Conservation (phyloP, 495 filamentous ascomycete species). For the Neurospora tetraspora region DNA sequence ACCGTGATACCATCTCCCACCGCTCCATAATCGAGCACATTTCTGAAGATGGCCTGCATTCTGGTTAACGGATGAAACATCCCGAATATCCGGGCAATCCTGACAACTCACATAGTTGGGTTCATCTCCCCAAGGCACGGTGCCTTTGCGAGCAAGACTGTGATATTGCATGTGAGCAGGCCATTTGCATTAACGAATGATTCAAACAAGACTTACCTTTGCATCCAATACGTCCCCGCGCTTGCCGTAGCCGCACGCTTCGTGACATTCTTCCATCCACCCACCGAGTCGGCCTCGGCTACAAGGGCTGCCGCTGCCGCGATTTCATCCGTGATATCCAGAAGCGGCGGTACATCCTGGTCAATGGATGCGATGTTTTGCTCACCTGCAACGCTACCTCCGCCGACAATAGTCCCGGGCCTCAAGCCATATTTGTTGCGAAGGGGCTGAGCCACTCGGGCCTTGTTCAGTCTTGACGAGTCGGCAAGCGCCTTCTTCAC, state of each 20-base stretch:
- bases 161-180: too few relatives aligned
- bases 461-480: background rate
- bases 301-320: conserved; percentile 21
- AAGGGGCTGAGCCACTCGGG: background rate
- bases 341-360: conserved; percentile 7
- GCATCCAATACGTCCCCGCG: background rate
- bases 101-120: conserved; percentile 27
- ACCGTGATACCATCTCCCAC: conserved; percentile 53
- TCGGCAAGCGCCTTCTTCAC: background rate
- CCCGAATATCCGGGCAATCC: too few relatives aligned
- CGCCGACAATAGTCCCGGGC: background rate
- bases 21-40: conserved; percentile 59
- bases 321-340: conserved; percentile 21
- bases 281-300: conserved; percentile 15
- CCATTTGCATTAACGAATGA: too few relatives aligned
- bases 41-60: conserved; percentile 54
- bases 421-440: background rate
- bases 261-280: background rate
- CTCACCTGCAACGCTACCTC: background rate
- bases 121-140: conserved; percentile 47
- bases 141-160: conserved; percentile 54
- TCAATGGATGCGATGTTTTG: background rate
- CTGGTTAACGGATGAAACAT: conserved; percentile 12
- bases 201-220: background rate
- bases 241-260: background rate